Percentiles rank a stretch among this genome's conserved stretches.
These are phyloP conservation scores for Eimeria sp. DNA, from an alignment of 169 alveolate genomes.

Conservation along the genomic window DNA sequence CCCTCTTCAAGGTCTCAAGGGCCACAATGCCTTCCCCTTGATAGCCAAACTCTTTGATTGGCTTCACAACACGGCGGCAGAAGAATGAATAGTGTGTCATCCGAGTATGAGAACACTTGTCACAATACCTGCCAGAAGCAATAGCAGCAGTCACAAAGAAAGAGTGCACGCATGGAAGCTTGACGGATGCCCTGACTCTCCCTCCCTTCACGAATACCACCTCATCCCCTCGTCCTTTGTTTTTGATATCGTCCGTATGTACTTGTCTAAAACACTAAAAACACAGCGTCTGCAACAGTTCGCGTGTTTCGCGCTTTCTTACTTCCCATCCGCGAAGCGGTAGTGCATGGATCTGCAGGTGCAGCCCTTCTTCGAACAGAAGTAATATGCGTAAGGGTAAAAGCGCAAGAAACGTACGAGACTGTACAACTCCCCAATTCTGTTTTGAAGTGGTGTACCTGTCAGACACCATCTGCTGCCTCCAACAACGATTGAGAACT, in stretches of 20 bases:
- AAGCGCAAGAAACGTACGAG: conserved; percentile 96
- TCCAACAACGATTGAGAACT: conserved; percentile 30
- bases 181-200: neutral
- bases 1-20: conserved; percentile 85
- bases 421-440: conserved; percentile 98
- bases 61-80: conserved; percentile 91
- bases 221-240: neutral
- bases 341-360: conserved; percentile 89
- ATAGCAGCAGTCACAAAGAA: neutral
- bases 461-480: conserved; percentile 97
- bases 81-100: conserved; percentile 92
- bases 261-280: neutral
- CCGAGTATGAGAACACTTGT: conserved; percentile 91
- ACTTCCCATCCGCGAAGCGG: conserved; percentile 88
- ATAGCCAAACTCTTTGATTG: conserved; percentile 91
- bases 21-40: conserved; percentile 90
- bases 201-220: neutral
- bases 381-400: conserved; percentile 95
- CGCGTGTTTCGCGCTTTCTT: neutral
- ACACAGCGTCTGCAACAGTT: neutral
- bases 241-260: neutral
- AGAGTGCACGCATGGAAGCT: neutral
- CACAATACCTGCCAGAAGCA: conserved; percentile 86
- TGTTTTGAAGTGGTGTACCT: conserved; percentile 99
- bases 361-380: conserved; percentile 94